Evolutionary conservation across 2,329 filamentous ascomycete species (phyloP), one percentile per base, ranked within the genome.

Genomic region (Ambrosiella beaveri): DNA sequence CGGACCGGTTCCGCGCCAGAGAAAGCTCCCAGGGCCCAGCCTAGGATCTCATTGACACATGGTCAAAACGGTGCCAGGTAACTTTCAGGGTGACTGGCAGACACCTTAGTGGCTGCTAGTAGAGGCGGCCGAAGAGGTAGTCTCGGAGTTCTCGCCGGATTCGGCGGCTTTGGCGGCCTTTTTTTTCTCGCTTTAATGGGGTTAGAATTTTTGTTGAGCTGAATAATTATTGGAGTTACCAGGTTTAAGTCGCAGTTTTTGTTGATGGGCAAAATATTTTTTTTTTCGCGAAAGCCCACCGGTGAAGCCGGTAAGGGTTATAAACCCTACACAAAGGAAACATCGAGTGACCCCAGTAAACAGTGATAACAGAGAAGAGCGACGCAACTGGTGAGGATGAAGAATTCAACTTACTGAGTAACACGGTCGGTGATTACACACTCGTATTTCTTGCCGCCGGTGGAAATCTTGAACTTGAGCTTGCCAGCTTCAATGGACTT

Each of bases 381-480:
- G 4, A 27, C 3, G 27, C 5, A 41, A 41, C n/a, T n/a, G 40
- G n/a, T 51, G 17, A 13, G 2, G 17, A 52, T 27, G 27, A n/a
- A 52, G 49, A 19, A 19, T 2, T 13, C 35, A 39, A 68, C 73
- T 61, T 71, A 76, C 74, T 75, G 74, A 11, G 66, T 57, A 61
- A 64, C 59, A 58, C 73, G 72, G 65, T 76, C 73, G 61, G 74
- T 69, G 3, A 61, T 15, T 4, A 75, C 65, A 66, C 73, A 75
- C 53, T 66, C 62, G 63, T 68, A 70, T 64, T 66, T 68, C 61
- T 63, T 63, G 52, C 60, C 67, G 61, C 72, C 73, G 45, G 73
- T 68, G 67, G 70, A 71, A 67, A 76, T 71, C 52, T 71, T 65
- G 68, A 76, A 76, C 65, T 69, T 69, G 68, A 76, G 68, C 60